Base-by-base conservation (phyloP, 2,329 filamentous ascomycete genomes). In the Fusarium tupiense region DNA sequence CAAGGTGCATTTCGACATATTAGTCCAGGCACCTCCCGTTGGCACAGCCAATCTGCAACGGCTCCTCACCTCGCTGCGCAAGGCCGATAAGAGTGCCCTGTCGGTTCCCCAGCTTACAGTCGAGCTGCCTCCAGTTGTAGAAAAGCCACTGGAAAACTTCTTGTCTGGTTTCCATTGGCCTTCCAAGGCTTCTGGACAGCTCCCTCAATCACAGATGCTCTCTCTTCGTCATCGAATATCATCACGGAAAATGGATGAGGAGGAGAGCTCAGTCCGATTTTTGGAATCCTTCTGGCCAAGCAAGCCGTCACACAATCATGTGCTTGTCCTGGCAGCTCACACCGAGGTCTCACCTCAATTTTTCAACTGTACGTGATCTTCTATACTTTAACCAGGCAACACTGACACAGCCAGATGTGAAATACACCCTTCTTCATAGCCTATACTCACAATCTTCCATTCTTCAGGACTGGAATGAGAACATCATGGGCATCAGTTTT, bases 201-300 rank as follows among this genome's bases (percentile, higher is more conserved):
- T 83, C 57, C 85, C 81, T 29, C 83, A 83, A 69, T 82, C 84
- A n/a, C 87, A 84, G 57, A 86, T 87, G 80, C 83, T 98, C 22
- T 92, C 91, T 2, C 84, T 98, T 24, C 91, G 93, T 33, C 94
- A 93, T 72, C 92, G 94, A 37, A 91, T 98, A 49, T 85, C 89
- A 17, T 86, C 86, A 43, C 85, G 88, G 54, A 86, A 85, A 53
- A 78, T 92, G 71, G 90, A 86, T 11, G 87, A 93, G 49, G 90
- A 93, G 72, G 92, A 95, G 75, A 91, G 92, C 64, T 91, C 94
- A 1, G 86, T 92, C 22, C 91, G 92, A 31, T 93, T 96, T 67
- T 84, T 98, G 10, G 95, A 98, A 83, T 93, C 94, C 0, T 98
- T 97, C 81, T 98, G 95, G 87, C 95, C 96, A 5, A 84, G 86